phyloP scores from a whole-genome alignment of 768 basidiomycete genomes.

The Boletus edulis region DNA sequence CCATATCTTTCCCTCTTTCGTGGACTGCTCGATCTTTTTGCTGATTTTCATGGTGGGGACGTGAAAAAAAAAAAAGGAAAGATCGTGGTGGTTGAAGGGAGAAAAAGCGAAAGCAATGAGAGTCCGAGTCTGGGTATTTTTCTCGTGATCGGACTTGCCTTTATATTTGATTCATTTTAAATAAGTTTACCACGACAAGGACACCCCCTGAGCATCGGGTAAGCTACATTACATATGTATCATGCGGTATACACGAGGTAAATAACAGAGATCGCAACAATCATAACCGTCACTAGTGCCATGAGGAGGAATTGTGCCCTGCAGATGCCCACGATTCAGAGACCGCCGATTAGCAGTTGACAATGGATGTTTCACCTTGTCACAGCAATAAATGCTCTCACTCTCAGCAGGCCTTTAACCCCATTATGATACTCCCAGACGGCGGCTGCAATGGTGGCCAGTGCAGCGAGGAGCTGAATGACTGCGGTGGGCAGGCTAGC shows the following conservation, averaged over 20 bases:
- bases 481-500: constrained; percentile 48
- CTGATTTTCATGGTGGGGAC: constrained; percentile 79
- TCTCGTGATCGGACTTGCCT: constrained; percentile 7
- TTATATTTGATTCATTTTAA: background rate
- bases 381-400: constrained; percentile 58
- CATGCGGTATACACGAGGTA: constrained; percentile 38
- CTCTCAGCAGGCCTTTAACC: constrained; percentile 51
- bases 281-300: constrained; percentile 43
- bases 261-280: constrained; percentile 52
- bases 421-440: constrained; percentile 66
- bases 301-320: constrained; percentile 56
- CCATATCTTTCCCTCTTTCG: constrained; percentile 85
- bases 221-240: constrained; percentile 10
- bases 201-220: constrained; percentile 14
- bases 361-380: constrained; percentile 45
- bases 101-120: background rate
- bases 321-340: constrained; percentile 1
- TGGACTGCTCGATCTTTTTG: constrained; percentile 85
- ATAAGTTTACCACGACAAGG: background rate
- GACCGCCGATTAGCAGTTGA: background rate
- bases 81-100: constrained; percentile 15
- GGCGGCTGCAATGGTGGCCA: constrained; percentile 55
- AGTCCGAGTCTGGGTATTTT: constrained; percentile 23
- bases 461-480: constrained; percentile 51
- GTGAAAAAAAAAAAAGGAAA: constrained; percentile 19